Base-by-base conservation (phyloP, 495 filamentous ascomycete species). In the Penicillium soppii region DNA sequence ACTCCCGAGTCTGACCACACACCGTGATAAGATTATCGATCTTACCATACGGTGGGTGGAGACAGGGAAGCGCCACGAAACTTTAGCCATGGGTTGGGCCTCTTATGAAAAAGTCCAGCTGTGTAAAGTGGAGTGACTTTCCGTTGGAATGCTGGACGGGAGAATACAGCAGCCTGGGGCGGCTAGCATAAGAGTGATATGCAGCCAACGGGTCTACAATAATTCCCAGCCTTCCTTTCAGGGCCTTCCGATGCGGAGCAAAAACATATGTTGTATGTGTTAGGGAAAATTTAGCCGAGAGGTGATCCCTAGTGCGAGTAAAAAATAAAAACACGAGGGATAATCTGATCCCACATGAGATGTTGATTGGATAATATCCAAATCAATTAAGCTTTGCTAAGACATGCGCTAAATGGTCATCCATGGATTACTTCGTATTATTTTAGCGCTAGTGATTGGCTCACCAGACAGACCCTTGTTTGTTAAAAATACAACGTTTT, bases 11-110 rank as follows among this genome's bases (percentile, higher is more conserved):
- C 16, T 43, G 35, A 46, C 44, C 43, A 23, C 43, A 23, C 42
- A 36, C 41, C 25, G 37, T 42, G 57, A 56, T 56, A 60, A 56
- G 57, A 53, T 60, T 57, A 60, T 60, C 53, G 37, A 60, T 60
- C 57, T 60, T 32, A 48, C 23, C 32, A 40, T 50, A 9, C 3
- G 29, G 29, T 16, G 21, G 43, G 29, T 10, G 7, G n/a, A 30
- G 21, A 13, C 17, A 40, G 7, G 16, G 8, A 23, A 40, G 22
- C 9, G 3, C 21, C 19, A 10, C 13, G 4, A 23, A 40, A 22
- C 19, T 9, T 40, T 22, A 13, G 37, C 37, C 20, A 22, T 23
- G 37, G 37, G 1, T 40, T 9, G 20, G 37, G 6, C 8, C 19
- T 6, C 7, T 23, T 19, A 22, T 9, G 37, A 40, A 12, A 32